Evolutionary conservation across 345 rosid genomes (phyloP), one percentile per base, ranked within the genome.

Genomic region (Camelina hispida): DNA sequence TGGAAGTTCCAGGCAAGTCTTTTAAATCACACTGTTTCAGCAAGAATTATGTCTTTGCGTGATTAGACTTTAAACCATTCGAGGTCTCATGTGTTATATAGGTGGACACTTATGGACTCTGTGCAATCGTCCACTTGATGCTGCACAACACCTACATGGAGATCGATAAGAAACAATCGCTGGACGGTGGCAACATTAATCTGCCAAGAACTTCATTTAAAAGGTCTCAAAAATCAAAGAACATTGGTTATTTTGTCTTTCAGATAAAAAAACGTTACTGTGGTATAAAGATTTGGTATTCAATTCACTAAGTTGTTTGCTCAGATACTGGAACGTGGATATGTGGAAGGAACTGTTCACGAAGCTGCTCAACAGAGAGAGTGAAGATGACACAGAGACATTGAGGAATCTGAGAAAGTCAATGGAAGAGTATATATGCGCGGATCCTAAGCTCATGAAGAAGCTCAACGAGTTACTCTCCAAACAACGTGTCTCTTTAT

Each of bases 1-100:
- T 95, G 99, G 99, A 95, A 72, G 70, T 95, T 86, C 83, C 99
- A 92, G 93, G 99, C 71, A 76, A 76, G 81, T 80, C 62, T 28
- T 73, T 4, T 62, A 4, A 35, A 63, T 47, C 37, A 12, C 58
- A 22, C 10, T 20, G 42, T 34, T 65, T 20, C 52, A 25, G 34
- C 65, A 72, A 71, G 14, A 69, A 9, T 3, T 3, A 53, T 16
- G 42, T 57, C 46, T 57, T 59, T 70, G 35, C 42, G 53, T 71
- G 32, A 42, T 20, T 23, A 8, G 47, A 73, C 65, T 73, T 28
- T 23, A 16, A 56, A 35, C 14, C 23, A 68, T 52, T 17, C 20
- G 65, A 42, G 17, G 38, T 62, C 60, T 59, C 60, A 34, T 79
- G 34, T 46, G 55, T 48, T 23, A 62, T 38, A 43, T 83, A 95